phyloP scores from a whole-genome alignment of 805 yeast species.

The Metschnikowia kunwiensis region DNA sequence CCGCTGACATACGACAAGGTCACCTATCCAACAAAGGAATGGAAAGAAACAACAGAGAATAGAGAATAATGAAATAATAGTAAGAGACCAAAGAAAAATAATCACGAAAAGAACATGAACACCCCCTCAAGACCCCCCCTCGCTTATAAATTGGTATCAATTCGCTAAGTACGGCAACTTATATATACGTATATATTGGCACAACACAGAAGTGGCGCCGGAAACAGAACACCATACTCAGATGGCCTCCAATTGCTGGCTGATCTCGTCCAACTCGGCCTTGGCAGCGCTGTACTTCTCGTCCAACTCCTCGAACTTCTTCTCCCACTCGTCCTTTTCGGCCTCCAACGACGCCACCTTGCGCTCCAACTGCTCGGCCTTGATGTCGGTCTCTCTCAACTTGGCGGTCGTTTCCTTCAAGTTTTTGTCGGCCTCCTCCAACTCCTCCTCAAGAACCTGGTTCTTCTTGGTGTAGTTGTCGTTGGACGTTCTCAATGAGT shows the following conservation, averaged over 20 bases:
- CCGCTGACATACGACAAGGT: too few species aligned
- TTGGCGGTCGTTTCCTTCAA: slow-evolving; percentile 91
- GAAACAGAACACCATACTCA: slow-evolving; percentile 26
- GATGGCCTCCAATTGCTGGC: slow-evolving; percentile 86
- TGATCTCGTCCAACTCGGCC: slow-evolving; percentile 94
- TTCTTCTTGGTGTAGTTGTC: slow-evolving; percentile 89
- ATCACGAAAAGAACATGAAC: too few species aligned
- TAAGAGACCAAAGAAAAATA: too few species aligned
- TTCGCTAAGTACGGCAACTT: too few species aligned
- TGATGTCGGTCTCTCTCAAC: slow-evolving; percentile 91
- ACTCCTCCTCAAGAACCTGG: slow-evolving; percentile 82
- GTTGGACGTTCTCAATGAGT: slow-evolving; percentile 81
- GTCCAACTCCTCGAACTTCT: slow-evolving; percentile 83
- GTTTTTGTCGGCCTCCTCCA: slow-evolving; percentile 87
- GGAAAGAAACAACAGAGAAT: too few species aligned
- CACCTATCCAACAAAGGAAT: too few species aligned
- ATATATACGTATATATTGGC: too few species aligned
- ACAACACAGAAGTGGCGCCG: too few species aligned
- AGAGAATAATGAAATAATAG: too few species aligned
- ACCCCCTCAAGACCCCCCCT: too few species aligned
- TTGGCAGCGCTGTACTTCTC: slow-evolving; percentile 80
- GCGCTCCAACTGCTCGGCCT: slow-evolving; percentile 94
- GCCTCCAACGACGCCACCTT: slow-evolving; percentile 87
- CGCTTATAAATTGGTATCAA: too few species aligned
- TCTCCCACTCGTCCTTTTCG: slow-evolving; percentile 84